Evolutionary conservation across 1,284 basidiomycete species (phyloP).

Genomic region (Rugosomyces carneus): DNA sequence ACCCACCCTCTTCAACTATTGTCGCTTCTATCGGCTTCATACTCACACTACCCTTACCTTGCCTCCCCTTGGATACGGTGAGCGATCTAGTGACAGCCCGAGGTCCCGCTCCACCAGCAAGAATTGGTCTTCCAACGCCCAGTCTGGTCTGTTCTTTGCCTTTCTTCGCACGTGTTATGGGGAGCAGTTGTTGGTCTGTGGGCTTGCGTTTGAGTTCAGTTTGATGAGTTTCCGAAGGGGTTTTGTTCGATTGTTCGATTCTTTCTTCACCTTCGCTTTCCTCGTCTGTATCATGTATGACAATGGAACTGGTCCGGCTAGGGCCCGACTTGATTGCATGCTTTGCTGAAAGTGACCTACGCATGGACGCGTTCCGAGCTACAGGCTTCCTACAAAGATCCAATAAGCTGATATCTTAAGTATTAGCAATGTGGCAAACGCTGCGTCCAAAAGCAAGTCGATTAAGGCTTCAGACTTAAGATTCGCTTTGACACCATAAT

Average conservation of each 20-base stretch:
- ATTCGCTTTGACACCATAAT: slow-evolving; percentile 72
- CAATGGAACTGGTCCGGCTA: slow-evolving; percentile 31
- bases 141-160: slow-evolving; percentile 65
- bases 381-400: slow-evolving; percentile 15
- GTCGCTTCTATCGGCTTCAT: slow-evolving; percentile 47
- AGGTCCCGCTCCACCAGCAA: slow-evolving; percentile 57
- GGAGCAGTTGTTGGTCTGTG: slow-evolving; percentile 24
- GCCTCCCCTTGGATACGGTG: slow-evolving; percentile 42
- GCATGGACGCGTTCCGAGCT: slow-evolving; percentile 25
- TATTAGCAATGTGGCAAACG: slow-evolving; percentile 27
- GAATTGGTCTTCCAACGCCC: slow-evolving; percentile 64
- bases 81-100: slow-evolving; percentile 55
- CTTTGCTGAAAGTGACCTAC: slow-evolving; percentile 40
- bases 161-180: slow-evolving; percentile 48
- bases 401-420: not conserved
- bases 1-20: slow-evolving; percentile 55
- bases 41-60: slow-evolving; percentile 43
- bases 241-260: slow-evolving; percentile 27
- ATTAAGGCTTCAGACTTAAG: slow-evolving; percentile 73
- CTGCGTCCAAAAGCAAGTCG: slow-evolving; percentile 59
- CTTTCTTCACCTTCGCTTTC: slow-evolving; percentile 39
- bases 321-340: slow-evolving; percentile 28
- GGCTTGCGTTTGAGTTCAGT: slow-evolving; percentile 14
- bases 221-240: not conserved
- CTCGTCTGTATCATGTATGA: slow-evolving; percentile 42